Evolutionary conservation across 768 basidiomycete species (phyloP).

Genomic region (Rossbeevera mucosa): DNA sequence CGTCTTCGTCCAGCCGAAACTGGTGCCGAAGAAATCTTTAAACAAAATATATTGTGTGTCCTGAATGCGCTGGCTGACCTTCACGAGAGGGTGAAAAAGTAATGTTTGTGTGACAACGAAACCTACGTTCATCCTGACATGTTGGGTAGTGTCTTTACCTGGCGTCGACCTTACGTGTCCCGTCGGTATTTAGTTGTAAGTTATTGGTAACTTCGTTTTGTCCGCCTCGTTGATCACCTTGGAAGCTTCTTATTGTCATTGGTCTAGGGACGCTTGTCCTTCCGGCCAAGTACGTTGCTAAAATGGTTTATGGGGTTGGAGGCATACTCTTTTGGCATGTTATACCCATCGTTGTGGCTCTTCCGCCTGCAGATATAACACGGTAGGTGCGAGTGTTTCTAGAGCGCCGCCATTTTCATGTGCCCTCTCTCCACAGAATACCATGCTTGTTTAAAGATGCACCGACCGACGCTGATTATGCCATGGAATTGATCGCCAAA

Average conservation of each 20-base stretch:
- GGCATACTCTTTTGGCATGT: slow-evolving; percentile 65
- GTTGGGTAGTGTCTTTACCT: slow-evolving; percentile 53
- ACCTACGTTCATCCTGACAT: slow-evolving; percentile 1
- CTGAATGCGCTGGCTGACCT: slow-evolving; percentile 53
- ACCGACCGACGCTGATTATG: slow-evolving; percentile 67
- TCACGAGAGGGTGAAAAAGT: slow-evolving; percentile 66
- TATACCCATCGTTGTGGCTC: slow-evolving; percentile 48
- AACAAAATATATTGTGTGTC: slow-evolving; percentile 37
- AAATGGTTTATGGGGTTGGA: slow-evolving; percentile 39
- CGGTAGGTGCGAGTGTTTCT: slow-evolving; percentile 34
- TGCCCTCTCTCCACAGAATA: slow-evolving; percentile 31
- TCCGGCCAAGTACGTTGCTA: slow-evolving; percentile 49
- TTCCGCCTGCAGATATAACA: slow-evolving; percentile 43
- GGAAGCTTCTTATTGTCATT: slow-evolving; percentile 35
- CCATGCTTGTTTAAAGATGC: slow-evolving; percentile 46
- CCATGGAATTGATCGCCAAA: slow-evolving; percentile 62
- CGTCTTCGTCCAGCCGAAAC: slow-evolving; percentile 2
- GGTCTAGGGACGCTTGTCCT: slow-evolving; percentile 40
- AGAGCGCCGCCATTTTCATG: neutral
- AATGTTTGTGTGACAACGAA: slow-evolving; percentile 9
- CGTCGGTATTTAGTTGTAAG: slow-evolving; percentile 45
- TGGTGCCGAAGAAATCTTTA: slow-evolving; percentile 37
- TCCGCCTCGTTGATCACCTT: slow-evolving; percentile 2
- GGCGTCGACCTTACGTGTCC: slow-evolving; percentile 55
- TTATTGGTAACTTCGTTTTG: neutral